phyloP scores from a whole-genome alignment of 2,329 filamentous ascomycete species.

The Cordyceps cateniannulata region DNA sequence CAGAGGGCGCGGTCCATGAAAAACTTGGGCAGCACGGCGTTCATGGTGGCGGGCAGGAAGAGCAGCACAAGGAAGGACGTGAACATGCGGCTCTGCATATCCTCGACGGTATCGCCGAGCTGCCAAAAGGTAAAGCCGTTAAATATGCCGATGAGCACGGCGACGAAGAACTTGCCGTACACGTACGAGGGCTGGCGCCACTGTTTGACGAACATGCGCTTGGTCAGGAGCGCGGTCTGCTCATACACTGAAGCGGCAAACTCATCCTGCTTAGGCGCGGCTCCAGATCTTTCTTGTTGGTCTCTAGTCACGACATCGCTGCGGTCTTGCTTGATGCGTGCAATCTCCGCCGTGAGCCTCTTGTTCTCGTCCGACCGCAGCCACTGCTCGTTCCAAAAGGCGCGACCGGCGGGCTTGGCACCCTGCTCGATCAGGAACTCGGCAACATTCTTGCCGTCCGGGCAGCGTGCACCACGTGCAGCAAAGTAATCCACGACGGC shows the following conservation, averaged over 20 bases:
- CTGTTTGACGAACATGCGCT: constrained; percentile 64
- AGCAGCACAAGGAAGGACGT: constrained; percentile 59
- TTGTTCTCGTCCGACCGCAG: constrained; percentile 55
- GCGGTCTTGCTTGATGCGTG: constrained; percentile 42
- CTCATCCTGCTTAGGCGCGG: constrained; percentile 35
- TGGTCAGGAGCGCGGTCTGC: constrained; percentile 61
- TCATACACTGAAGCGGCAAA: constrained; percentile 59
- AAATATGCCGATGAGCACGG: constrained; percentile 67
- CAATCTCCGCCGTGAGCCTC: constrained; percentile 56
- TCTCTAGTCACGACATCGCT: constrained; percentile 9
- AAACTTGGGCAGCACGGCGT: constrained; percentile 71
- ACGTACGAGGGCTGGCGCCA: constrained; percentile 73
- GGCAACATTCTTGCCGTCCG: constrained; percentile 45
- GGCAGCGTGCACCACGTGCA: constrained; percentile 58
- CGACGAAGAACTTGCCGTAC: constrained; percentile 69
- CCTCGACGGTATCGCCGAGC: constrained; percentile 56
- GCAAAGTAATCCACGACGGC: constrained; percentile 47
- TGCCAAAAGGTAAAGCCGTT: constrained; percentile 77
- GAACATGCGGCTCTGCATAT: constrained; percentile 76
- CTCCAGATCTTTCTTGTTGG: constrained; percentile 19
- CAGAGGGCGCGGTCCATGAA: constrained; percentile 66
- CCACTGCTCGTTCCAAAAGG: constrained; percentile 71
- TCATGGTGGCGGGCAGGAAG: constrained; percentile 65
- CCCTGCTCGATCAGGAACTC: constrained; percentile 44
- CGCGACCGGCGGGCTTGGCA: constrained; percentile 29